Percentiles rank a stretch among this genome's conserved stretches.
phyloP scores from a whole-genome alignment of 2,329 filamentous ascomycete genomes.

The Pseudogymnoascus destructans region DNA sequence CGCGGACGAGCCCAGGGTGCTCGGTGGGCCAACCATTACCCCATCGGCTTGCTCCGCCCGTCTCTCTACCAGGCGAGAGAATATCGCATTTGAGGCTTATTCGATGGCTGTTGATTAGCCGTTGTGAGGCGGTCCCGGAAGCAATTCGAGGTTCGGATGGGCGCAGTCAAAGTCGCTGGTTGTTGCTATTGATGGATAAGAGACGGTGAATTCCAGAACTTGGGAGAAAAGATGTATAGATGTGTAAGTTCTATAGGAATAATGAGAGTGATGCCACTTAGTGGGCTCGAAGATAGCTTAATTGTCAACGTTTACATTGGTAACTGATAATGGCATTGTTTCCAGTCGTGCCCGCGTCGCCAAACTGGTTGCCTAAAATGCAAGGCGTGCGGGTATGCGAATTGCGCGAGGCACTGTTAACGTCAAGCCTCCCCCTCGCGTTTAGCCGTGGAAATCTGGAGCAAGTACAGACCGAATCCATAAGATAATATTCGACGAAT shows the following conservation, averaged over 20 bases:
- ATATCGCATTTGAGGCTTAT: conserved; percentile 2
- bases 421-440: background rate
- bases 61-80: background rate
- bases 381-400: background rate
- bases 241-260: background rate
- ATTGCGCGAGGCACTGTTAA: background rate
- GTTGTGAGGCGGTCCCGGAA: background rate
- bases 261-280: background rate
- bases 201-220: background rate
- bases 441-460: background rate
- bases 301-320: conserved; percentile 7
- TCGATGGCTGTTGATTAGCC: background rate
- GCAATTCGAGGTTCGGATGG: background rate
- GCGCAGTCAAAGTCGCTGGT: background rate
- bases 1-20: conserved; percentile 41
- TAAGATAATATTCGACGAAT: background rate
- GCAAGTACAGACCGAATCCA: background rate
- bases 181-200: background rate
- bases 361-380: background rate
- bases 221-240: background rate
- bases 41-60: conserved; percentile 18
- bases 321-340: conserved; percentile 7
- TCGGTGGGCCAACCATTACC: conserved; percentile 28
- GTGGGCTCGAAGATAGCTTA: conserved; percentile 1
- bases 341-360: conserved; percentile 5